Percentiles rank a stretch among this genome's conserved stretches.
Conservation (phyloP, 371 early-diverging fungal species). For the Rhizopus sp. region DNA sequence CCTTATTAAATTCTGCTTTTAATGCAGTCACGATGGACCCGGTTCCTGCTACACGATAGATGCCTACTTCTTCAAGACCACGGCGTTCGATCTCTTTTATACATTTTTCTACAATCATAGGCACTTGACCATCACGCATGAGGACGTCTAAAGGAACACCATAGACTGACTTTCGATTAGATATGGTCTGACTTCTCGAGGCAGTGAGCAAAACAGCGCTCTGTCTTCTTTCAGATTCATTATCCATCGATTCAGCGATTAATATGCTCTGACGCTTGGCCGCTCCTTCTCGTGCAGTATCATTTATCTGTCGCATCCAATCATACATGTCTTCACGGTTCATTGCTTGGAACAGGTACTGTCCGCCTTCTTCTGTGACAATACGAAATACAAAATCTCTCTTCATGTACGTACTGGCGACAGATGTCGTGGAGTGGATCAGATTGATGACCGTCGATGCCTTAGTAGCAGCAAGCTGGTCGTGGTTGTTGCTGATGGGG, state of each 20-base stretch:
- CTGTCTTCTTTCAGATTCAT: background rate
- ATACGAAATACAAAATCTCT: slow-evolving; percentile 81
- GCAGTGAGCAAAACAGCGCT: background rate
- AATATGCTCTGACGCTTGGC: slow-evolving; percentile 61
- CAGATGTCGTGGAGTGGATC: slow-evolving; percentile 74
- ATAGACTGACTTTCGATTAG: slow-evolving; percentile 42
- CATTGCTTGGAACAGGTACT: slow-evolving; percentile 76
- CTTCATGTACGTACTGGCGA: slow-evolving; percentile 70
- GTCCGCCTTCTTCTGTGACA: slow-evolving; percentile 84
- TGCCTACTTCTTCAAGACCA: slow-evolving; percentile 83
- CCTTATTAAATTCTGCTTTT: slow-evolving; percentile 61
- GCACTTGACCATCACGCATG: slow-evolving; percentile 63
- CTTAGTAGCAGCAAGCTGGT: slow-evolving; percentile 34
- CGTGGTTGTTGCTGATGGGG: slow-evolving; percentile 2
- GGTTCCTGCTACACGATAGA: slow-evolving; percentile 80
- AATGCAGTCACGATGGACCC: slow-evolving; percentile 67
- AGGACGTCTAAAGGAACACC: slow-evolving; percentile 63
- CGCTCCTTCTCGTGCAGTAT: slow-evolving; percentile 76
- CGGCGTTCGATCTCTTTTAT: slow-evolving; percentile 76
- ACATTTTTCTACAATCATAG: slow-evolving; percentile 70
- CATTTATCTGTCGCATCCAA: slow-evolving; percentile 75
- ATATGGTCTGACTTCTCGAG: background rate
- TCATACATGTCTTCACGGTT: slow-evolving; percentile 73
- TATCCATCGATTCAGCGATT: slow-evolving; percentile 31
- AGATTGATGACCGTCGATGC: slow-evolving; percentile 80